Conservation (phyloP, 208 protist genomes). For the Phytomonas francai region DNA sequence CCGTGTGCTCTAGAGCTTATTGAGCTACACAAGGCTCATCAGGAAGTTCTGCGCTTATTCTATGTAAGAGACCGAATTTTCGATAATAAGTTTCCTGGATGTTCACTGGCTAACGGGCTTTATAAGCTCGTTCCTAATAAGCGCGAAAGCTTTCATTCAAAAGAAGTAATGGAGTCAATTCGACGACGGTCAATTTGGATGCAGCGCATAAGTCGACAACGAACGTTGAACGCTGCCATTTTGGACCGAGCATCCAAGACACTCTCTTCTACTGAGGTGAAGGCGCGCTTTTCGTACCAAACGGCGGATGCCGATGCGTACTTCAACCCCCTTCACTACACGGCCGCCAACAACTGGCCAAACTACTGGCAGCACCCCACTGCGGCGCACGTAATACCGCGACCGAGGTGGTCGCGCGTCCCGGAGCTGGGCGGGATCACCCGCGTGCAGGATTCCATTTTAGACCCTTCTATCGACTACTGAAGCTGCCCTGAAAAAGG, state of each 20-base stretch:
- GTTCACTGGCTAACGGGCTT: constrained; percentile 68
- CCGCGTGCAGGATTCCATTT: constrained; percentile 54
- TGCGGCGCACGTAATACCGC: constrained; percentile 64
- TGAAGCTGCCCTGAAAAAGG: constrained; percentile 16
- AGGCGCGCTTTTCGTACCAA: constrained; percentile 41
- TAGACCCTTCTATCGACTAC: constrained; percentile 50
- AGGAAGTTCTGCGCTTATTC: constrained; percentile 67
- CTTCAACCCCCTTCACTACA: constrained; percentile 59
- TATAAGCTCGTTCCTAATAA: constrained; percentile 84
- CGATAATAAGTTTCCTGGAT: constrained; percentile 85
- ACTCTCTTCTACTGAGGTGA: constrained; percentile 16
- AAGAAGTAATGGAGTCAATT: constrained; percentile 73
- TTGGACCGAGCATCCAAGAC: constrained; percentile 19
- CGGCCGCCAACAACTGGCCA: constrained; percentile 64
- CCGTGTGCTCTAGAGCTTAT: constrained; percentile 68
- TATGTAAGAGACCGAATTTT: constrained; percentile 82
- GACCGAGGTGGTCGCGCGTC: constrained; percentile 61
- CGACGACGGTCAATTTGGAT: constrained; percentile 77
- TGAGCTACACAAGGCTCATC: constrained; percentile 63
- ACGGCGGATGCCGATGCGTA: constrained; percentile 75
- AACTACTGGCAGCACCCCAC: constrained; percentile 89
- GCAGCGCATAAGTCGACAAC: constrained; percentile 74
- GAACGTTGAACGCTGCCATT: constrained; percentile 63
- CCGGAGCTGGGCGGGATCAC: constrained; percentile 83
- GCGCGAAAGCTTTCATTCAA: constrained; percentile 62